Evolutionary conservation across 2,329 filamentous ascomycete genomes (phyloP).

Genomic region (Beauveria caledonica): DNA sequence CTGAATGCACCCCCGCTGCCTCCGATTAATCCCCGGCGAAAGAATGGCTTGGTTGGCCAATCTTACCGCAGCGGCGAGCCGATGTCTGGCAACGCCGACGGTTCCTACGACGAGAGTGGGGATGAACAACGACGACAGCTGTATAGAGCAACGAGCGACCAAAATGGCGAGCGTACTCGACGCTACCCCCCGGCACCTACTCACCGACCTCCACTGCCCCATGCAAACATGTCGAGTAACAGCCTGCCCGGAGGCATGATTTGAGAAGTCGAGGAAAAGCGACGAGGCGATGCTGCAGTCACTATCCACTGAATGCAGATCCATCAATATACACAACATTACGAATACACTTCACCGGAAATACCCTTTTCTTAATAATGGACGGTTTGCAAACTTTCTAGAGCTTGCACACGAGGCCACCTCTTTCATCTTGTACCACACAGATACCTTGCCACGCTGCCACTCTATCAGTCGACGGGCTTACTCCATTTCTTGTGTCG

Average conservation of each 20-base stretch:
- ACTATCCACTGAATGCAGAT: neutral
- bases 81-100: constrained; percentile 17
- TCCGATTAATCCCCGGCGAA: constrained; percentile 50
- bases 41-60: constrained; percentile 32
- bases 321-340: neutral
- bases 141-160: constrained; percentile 36
- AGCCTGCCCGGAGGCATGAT: constrained; percentile 39
- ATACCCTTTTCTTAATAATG: constrained; percentile 7
- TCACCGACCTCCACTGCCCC: constrained; percentile 20
- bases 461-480: neutral
- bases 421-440: neutral
- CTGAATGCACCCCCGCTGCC: constrained; percentile 42
- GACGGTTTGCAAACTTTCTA: neutral
- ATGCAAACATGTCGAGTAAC: constrained; percentile 21
- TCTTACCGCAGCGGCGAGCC: constrained; percentile 29
- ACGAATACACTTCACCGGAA: neutral
- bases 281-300: neutral
- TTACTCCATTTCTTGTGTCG: neutral
- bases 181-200: constrained; percentile 20
- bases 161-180: constrained; percentile 22
- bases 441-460: neutral
- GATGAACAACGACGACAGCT: constrained; percentile 30
- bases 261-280: constrained; percentile 18
- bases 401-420: neutral
- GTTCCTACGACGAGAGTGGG: constrained; percentile 16